Evolutionary conservation across 1,284 basidiomycete genomes (phyloP), one percentile per base, ranked within the genome.

Genomic region (Trichosporon sp.): DNA sequence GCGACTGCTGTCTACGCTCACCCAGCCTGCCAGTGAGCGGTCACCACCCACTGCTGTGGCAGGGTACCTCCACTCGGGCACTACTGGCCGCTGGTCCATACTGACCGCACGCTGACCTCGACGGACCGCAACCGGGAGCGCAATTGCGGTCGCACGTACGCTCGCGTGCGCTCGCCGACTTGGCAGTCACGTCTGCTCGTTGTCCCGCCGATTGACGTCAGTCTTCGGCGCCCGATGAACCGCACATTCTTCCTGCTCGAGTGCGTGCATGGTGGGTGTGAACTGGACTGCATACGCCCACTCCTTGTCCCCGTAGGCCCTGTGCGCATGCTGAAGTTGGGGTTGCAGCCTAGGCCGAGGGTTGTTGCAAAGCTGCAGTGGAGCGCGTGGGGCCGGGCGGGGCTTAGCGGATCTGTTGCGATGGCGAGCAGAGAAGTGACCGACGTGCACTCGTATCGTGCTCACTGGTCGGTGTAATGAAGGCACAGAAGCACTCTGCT

Each of bases 291-390:
- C 21, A 31, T 32, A 31, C 54, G 31, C 31, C 26, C 10, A 19
- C 19, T 56, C 12, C 19, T 37, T n/a, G 32, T 35, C 14, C 37
- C 59, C 12, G 31, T 32, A 16, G 5, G 56, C 12, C 59, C 59
- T 32, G 56, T 16, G 16, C 32, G 5, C 59, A 35, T 19, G 31
- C 31, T 26, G 32, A 14, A 63, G 32, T 32, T 63, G 31, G 59
- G 59, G 59, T 63, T 63, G 32, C 59, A 35, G 11, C 31, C 8
- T n/a, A 63, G 32, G 11, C 11, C 31, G 59, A 63, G 59, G 59
- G 59, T 63, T 37, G 59, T 63, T n/a, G 59, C 59, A 14, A 63
- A 5, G 59, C 16, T n/a, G 31, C 5, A 14, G 59, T n/a, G 59
- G 10, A 8, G 32, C 19, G 54, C 26, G 8, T 11, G 51, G 51